phyloP scores from a whole-genome alignment of 2,329 filamentous ascomycete species.

The Chaetomiaceae sp. region DNA sequence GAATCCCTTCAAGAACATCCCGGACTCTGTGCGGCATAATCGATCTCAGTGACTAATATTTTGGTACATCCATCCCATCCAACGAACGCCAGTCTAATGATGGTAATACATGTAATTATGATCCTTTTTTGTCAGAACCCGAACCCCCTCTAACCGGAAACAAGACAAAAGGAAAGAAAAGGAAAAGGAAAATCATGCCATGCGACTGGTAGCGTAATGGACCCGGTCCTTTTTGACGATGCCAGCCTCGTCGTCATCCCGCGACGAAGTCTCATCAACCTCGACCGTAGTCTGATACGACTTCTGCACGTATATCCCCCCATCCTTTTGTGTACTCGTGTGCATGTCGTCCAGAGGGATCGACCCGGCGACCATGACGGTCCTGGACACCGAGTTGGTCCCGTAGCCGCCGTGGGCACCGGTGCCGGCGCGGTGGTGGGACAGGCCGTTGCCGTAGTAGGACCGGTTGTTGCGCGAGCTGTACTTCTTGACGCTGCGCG shows the following conservation, averaged over 20 bases:
- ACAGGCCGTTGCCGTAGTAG: neutral
- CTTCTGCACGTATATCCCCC: slow-evolving; percentile 8
- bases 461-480: neutral
- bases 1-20: too few species aligned
- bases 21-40: too few species aligned
- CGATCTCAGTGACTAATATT: too few species aligned
- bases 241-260: slow-evolving; percentile 1
- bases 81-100: too few species aligned
- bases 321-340: slow-evolving; percentile 1
- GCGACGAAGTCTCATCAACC: neutral
- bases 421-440: neutral
- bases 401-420: neutral
- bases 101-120: too few species aligned
- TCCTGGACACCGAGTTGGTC: neutral
- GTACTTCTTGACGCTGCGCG: slow-evolving; percentile 8
- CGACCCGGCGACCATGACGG: slow-evolving; percentile 7
- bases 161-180: too few species aligned
- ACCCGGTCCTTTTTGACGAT: too few species aligned
- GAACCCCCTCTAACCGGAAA: too few species aligned
- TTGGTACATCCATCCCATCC: too few species aligned
- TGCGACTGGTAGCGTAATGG: too few species aligned
- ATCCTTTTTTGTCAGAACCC: too few species aligned
- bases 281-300: slow-evolving; percentile 10
- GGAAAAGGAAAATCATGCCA: too few species aligned
- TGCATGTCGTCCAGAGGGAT: slow-evolving; percentile 7